Base-by-base conservation (phyloP, 768 basidiomycete genomes). In the Coprinellus micaceus region DNA sequence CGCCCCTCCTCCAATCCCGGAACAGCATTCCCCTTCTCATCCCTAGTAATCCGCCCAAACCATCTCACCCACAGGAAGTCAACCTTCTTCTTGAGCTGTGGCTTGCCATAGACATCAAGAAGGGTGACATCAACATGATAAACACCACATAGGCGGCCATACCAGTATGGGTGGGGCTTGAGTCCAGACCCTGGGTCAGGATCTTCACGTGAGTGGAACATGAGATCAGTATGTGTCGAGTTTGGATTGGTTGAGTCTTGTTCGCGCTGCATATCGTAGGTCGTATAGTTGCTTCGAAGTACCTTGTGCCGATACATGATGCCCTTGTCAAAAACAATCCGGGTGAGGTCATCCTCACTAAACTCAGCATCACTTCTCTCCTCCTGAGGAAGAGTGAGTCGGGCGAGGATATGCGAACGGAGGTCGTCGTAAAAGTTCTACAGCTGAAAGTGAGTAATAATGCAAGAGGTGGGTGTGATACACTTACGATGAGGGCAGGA, bases 231-330 rank as follows among this genome's bases (percentile, higher is more conserved):
- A 12, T 76, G 71, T 11, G 30, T 44, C 0, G 30, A 36, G 0
- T 58, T 43, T 0, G 74, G 70, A 46, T 79, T 79, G 48, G 82
- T 59, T 0, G 64, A 61, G 57, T 82, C 80, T 53, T 78, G 76
- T 9, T 64, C 63, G 0, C 73, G 68, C 2, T 70, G 67, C 21
- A 77, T 52, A 59, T 80, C 73, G 28, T 69, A 69, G 15, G 63
- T 66, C 22, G 68, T 69, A 57, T 69, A 67, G 55, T 68, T 66
- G 50, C 68, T 51, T 1, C 29, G 61, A 10, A 65, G 39, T 1
- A 63, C 58, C 47, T 62, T 54, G 54, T 64, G 58, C n/a, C 39
- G 51, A 33, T 57, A 63, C 29, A 60, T 30, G 10, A 19, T 28
- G 40, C 57, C 12, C 25, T 69, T 67, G 6, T 50, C 11, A 25